These are phyloP conservation scores for Lyophyllum semitale DNA, from an alignment of 768 basidiomycete species.

Conservation along the genomic window DNA sequence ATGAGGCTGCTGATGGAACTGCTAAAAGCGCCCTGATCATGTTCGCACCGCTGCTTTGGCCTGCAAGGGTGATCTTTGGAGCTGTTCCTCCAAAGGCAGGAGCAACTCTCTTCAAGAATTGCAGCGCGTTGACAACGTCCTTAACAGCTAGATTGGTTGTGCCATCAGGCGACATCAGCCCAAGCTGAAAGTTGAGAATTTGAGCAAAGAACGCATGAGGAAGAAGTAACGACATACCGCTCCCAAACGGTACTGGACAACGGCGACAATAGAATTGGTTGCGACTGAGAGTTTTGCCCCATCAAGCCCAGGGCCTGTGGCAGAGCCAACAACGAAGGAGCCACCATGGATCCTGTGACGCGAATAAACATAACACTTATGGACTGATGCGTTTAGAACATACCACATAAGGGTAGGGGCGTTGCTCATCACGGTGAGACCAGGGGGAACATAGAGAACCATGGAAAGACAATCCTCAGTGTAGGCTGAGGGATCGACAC, in stretches of 20 bases:
- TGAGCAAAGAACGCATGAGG: not conserved
- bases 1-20: slow-evolving; percentile 63
- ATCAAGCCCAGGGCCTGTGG: slow-evolving; percentile 72
- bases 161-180: slow-evolving; percentile 72
- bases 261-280: slow-evolving; percentile 76
- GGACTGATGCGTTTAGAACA: slow-evolving; percentile 15
- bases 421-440: slow-evolving; percentile 31
- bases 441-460: slow-evolving; percentile 67
- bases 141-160: slow-evolving; percentile 71
- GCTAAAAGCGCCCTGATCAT: slow-evolving; percentile 80
- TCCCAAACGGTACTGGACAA: slow-evolving; percentile 85
- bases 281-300: slow-evolving; percentile 73
- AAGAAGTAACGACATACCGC: slow-evolving; percentile 48
- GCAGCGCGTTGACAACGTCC: slow-evolving; percentile 66
- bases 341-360: slow-evolving; percentile 80
- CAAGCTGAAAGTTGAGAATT: slow-evolving; percentile 48
- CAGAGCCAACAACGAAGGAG: slow-evolving; percentile 72
- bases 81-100: slow-evolving; percentile 69
- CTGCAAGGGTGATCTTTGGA: slow-evolving; percentile 72
- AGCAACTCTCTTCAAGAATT: slow-evolving; percentile 58
- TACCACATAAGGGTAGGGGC: slow-evolving; percentile 65
- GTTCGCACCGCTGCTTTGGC: slow-evolving; percentile 80
- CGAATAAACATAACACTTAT: not conserved
- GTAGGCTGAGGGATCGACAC: slow-evolving; percentile 46
- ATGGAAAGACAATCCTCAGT: slow-evolving; percentile 85